Conservation (phyloP, 2,329 filamentous ascomycete species). For the Setomelanomma holmii region DNA sequence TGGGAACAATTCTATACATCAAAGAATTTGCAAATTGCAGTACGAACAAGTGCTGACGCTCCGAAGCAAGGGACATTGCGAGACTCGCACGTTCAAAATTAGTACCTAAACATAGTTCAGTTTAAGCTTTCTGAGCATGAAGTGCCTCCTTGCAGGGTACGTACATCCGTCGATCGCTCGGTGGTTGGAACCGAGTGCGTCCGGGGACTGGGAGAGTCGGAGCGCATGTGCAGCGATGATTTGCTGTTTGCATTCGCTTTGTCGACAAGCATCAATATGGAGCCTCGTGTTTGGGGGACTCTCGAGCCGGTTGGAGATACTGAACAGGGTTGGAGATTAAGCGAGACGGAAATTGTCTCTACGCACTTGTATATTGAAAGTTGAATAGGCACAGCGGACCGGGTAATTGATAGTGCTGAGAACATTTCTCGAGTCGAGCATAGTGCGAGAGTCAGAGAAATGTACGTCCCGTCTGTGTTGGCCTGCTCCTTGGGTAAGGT, state of each 20-base stretch:
- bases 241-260: neutral
- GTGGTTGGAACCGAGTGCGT: neutral
- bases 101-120: conserved; percentile 1
- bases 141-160: neutral
- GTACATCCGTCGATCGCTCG: neutral
- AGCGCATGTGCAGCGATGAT: neutral
- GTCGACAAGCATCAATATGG: neutral
- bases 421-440: neutral
- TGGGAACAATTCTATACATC: neutral
- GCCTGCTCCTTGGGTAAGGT: neutral
- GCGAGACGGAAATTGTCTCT: conserved; percentile 9
- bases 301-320: neutral
- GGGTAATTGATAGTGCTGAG: conserved; percentile 10
- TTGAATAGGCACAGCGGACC: conserved; percentile 17
- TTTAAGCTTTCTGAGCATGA: neutral
- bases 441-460: neutral
- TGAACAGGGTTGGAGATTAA: neutral
- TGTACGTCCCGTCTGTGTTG: neutral
- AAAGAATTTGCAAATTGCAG: neutral
- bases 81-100: neutral
- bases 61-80: neutral
- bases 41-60: conserved; percentile 5
- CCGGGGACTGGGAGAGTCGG: neutral
- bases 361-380: neutral
- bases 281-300: neutral